Conservation (phyloP, 2,329 filamentous ascomycete genomes). For the Hypoxylon sp. region DNA sequence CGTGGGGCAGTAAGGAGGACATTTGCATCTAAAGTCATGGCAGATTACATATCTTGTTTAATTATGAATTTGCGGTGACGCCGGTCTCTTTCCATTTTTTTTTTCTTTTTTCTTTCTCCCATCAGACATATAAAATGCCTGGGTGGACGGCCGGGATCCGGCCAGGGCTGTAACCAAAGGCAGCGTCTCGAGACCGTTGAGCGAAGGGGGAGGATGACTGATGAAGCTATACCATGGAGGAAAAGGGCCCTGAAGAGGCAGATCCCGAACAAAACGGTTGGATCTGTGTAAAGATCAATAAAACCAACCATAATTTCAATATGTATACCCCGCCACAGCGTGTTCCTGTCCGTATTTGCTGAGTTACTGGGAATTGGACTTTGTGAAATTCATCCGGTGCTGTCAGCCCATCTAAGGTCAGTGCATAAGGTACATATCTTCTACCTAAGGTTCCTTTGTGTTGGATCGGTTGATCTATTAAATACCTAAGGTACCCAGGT, state of each 20-base stretch:
- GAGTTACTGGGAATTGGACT: slow-evolving; percentile 17
- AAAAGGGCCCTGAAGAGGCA: slow-evolving; percentile 32
- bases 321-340: slow-evolving; percentile 37
- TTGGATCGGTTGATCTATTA: background rate
- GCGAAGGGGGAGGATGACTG: slow-evolving; percentile 42
- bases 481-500: background rate
- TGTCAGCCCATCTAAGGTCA: background rate
- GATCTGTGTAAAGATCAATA: slow-evolving; percentile 46
- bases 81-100: slow-evolving; percentile 51
- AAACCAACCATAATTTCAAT: slow-evolving; percentile 44
- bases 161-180: slow-evolving; percentile 34
- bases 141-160: slow-evolving; percentile 46
- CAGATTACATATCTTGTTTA: slow-evolving; percentile 68
- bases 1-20: slow-evolving; percentile 44
- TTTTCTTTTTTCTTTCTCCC: slow-evolving; percentile 50
- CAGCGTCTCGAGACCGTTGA: slow-evolving; percentile 31
- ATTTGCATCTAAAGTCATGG: slow-evolving; percentile 57
- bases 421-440: background rate
- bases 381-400: slow-evolving; percentile 4
- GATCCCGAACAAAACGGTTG: slow-evolving; percentile 39
- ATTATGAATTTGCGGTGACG: slow-evolving; percentile 60
- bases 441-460: too few relatives aligned
- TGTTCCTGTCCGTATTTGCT: slow-evolving; percentile 24
- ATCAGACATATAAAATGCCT: slow-evolving; percentile 46
- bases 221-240: slow-evolving; percentile 46